Evolutionary conservation across 2,329 filamentous ascomycete genomes (phyloP), one percentile per base, ranked within the genome.

Genomic region (Phaeosphaeria sp.): DNA sequence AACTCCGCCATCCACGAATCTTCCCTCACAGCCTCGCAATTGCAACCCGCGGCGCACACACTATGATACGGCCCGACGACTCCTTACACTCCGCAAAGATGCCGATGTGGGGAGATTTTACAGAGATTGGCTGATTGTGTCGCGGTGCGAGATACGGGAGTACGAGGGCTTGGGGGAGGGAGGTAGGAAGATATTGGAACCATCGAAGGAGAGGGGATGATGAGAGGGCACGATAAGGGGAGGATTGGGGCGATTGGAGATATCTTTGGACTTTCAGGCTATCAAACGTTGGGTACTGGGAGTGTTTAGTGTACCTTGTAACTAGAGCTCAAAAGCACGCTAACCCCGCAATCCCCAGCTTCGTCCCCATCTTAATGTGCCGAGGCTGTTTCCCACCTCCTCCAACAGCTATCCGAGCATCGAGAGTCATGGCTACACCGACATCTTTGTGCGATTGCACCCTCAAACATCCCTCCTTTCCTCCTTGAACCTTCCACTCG

Each of bases 351-450:
- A 49, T 25, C 33, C 45, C 45, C 30, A 21, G 25, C n/a, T 42
- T 51, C 36, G 11, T 25, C 30, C 30, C 30, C 30, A 36, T 36
- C 15, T 13, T 13, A 13, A 20, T 43, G 46, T 63, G 59, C 66
- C 66, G 64, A 67, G 66, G 66, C 65, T 56, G 56, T 48, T 47
- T 52, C 21, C 40, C 44, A 62, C n/a, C 60, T 58, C 58, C 59
- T 56, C 53, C 55, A 44, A 48, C n/a, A 56, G 48, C 52, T 58
- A 59, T 56, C 47, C 51, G 46, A 49, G 46, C 44, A 56, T 30
- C 48, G 51, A 66, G 61, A 63, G 59, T 59, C 63, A 69, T 61
- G 57, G 53, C 42, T 51, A 27, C 17, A 53, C 22, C 44, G 50
- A 56, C 52, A 46, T 11, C 30, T 17, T 8, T 18, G 24, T 39